Conservation (phyloP, 2,329 filamentous ascomycete species). For the Botrytis aclada region DNA sequence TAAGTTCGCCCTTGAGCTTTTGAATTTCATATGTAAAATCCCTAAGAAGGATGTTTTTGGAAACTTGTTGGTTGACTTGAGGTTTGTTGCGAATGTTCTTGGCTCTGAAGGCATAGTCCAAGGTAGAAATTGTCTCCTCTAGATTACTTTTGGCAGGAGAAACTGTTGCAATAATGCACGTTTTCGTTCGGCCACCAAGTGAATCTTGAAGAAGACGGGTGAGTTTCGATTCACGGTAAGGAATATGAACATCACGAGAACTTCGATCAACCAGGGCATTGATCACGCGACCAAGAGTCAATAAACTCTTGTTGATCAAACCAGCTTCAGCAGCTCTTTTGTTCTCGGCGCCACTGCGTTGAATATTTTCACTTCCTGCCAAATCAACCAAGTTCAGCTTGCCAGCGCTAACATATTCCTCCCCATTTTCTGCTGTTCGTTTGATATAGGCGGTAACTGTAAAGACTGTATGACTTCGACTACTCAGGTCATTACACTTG, state of each 20-base stretch:
- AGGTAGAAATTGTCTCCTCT: slow-evolving; percentile 95
- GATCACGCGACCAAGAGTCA: slow-evolving; percentile 94
- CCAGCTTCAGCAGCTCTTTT: slow-evolving; percentile 95
- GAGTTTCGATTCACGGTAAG: slow-evolving; percentile 89
- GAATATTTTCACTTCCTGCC: slow-evolving; percentile 96
- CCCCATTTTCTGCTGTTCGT: slow-evolving; percentile 73
- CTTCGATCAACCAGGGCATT: slow-evolving; percentile 91
- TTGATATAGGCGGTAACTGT: slow-evolving; percentile 92
- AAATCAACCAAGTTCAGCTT: slow-evolving; percentile 97
- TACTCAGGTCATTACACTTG: slow-evolving; percentile 99
- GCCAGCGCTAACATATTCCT: slow-evolving; percentile 85
- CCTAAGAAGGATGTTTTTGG: slow-evolving; percentile 85
- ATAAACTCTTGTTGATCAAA: slow-evolving; percentile 94
- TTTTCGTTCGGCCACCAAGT: slow-evolving; percentile 90
- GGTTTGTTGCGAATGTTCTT: slow-evolving; percentile 99
- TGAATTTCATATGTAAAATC: slow-evolving; percentile 94
- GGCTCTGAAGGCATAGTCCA: slow-evolving; percentile 95
- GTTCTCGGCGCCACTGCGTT: slow-evolving; percentile 94
- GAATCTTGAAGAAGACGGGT: slow-evolving; percentile 95
- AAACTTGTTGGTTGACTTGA: slow-evolving; percentile 86
- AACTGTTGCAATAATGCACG: slow-evolving; percentile 96
- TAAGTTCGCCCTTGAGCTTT: slow-evolving; percentile 88
- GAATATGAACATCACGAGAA: slow-evolving; percentile 66
- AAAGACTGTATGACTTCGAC: slow-evolving; percentile 94
- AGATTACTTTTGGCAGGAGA: slow-evolving; percentile 93